Conservation (phyloP, 441 rosid genomes). For the Daphne laureola region DNA sequence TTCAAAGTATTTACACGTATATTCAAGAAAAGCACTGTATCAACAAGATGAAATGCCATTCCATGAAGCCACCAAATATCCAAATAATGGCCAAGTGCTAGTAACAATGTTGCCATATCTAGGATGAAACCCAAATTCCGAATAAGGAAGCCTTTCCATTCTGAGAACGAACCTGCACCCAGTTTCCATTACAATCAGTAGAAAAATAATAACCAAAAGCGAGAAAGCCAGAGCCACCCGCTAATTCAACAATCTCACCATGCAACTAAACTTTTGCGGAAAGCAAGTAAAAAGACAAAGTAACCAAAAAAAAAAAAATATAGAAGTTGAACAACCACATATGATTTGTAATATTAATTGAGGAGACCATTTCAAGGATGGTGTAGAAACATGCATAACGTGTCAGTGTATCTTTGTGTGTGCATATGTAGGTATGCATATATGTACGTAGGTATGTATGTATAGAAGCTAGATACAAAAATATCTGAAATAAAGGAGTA, state of each 20-base stretch:
- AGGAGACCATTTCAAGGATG: no score
- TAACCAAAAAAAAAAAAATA: no score
- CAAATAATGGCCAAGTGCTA: constrained; percentile 90
- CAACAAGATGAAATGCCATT: constrained; percentile 89
- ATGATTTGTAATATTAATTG: no score
- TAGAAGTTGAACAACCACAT: no score
- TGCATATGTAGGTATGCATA: no score
- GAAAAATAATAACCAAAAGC: neutral
- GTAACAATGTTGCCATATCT: constrained; percentile 85
- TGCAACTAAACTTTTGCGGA: no score
- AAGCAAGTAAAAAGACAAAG: no score
- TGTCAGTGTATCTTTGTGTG: no score
- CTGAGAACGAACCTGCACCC: constrained; percentile 71
- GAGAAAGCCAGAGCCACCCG: neutral
- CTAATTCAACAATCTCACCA: no score
- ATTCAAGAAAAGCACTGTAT: constrained; percentile 82
- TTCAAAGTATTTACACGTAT: constrained; percentile 62
- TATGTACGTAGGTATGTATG: no score
- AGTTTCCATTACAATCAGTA: constrained; percentile 15
- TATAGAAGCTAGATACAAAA: constrained; percentile 5
- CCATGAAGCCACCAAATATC: constrained; percentile 98
- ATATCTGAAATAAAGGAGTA: constrained; percentile 19
- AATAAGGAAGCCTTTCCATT: constrained; percentile 91
- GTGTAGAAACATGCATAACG: no score
- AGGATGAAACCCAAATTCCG: constrained; percentile 84